These are phyloP conservation scores for Ophiostoma piceae DNA, from an alignment of 2,329 filamentous ascomycete species.

Conservation along the genomic window DNA sequence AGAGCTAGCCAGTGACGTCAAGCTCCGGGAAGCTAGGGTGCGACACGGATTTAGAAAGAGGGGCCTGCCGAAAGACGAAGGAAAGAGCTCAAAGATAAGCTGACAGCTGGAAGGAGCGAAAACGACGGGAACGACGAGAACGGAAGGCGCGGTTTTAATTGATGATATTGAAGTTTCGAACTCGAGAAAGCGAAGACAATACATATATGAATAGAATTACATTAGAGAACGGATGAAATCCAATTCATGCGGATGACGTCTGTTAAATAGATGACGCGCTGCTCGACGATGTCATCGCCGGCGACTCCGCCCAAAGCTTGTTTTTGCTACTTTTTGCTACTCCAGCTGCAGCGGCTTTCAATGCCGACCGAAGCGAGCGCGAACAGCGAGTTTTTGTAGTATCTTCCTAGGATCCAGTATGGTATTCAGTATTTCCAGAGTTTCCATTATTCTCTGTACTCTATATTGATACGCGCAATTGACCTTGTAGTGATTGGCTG, in stretches of 20 bases:
- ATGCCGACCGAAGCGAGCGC: not conserved
- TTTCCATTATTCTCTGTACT: not conserved
- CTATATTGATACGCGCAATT: not conserved
- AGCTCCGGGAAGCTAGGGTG: not conserved
- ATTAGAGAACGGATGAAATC: not conserved
- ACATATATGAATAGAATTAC: too few species aligned
- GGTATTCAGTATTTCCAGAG: not conserved
- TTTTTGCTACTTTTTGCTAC: not conserved
- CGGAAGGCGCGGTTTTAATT: constrained; percentile 3
- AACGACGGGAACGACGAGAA: not conserved
- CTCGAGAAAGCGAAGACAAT: not conserved
- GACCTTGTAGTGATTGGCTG: not conserved
- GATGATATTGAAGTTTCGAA: not conserved
- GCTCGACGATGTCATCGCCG: constrained; percentile 11
- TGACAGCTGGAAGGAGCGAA: not conserved
- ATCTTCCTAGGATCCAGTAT: too few species aligned
- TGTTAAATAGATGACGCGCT: not conserved
- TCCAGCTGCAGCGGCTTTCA: not conserved
- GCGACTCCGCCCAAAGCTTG: constrained; percentile 10
- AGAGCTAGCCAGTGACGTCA: constrained; percentile 3
- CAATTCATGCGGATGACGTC: not conserved
- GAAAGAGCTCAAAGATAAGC: not conserved
- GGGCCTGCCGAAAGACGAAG: not conserved
- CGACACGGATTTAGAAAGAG: not conserved
- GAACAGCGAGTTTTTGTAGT: not conserved